Base-by-base conservation (phyloP, 2,329 filamentous ascomycete genomes). In the Fusarium falciforme region DNA sequence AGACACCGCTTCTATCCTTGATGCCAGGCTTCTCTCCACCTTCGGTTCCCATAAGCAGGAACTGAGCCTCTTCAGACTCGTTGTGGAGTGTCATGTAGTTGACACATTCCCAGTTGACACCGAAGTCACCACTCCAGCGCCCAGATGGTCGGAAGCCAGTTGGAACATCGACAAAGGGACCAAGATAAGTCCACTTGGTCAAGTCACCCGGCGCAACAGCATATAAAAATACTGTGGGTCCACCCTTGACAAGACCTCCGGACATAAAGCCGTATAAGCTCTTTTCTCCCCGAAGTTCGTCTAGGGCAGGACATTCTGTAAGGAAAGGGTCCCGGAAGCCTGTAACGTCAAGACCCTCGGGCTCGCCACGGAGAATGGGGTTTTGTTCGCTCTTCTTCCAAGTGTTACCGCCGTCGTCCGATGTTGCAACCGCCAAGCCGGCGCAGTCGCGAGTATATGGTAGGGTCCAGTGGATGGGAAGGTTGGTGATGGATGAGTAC, bases 91-190 rank as follows among this genome's bases (percentile, higher is more conserved):
- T 85, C 71, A 85, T 78, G 54, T 88, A 83, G 71, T 86, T 88
- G 25, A 82, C 83, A 11, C 85, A 85, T 70, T 89, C 87, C 86
- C 86, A 88, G 61, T 89, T 89, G 11, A 84, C 79, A 0, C 87
- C 87, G 12, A 87, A 80, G 52, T 88, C 85, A 4, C 87, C 85
- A 0, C 83, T 84, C 86, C 87, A 89, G 55, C 80, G 78, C 0
- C 85, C 84, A 0, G 74, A 70, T 0, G 68, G 82, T 77, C 78
- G 77, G 31, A 82, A 80, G 27, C 84, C 84, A 10, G 83, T 71
- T 0, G 82, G 82, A 6, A 86, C 71, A 58, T 86, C 79, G 6
- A 84, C 72, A 27, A 89, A 76, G 5, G 82, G 81, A 2, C 86
- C 85, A 7, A 86, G 54, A 44, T 85, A 88, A 20, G 78, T 71